phyloP scores from a whole-genome alignment of 1,284 basidiomycete species.

The Ustilago sp. region DNA sequence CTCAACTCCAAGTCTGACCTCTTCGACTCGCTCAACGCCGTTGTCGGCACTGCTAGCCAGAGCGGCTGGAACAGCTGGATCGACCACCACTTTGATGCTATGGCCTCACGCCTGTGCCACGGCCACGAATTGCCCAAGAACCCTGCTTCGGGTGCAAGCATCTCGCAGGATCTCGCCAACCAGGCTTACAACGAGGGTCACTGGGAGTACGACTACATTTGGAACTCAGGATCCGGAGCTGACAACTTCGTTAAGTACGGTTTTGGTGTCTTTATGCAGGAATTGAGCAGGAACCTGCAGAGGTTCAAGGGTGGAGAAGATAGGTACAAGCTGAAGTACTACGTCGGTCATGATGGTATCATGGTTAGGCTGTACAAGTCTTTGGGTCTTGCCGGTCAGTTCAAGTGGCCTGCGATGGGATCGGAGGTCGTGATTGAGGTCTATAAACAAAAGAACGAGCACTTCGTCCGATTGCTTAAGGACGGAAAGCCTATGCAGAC shows the following conservation, averaged over 20 bases:
- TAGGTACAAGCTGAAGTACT: conserved; percentile 45
- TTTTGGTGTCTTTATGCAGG: conserved; percentile 49
- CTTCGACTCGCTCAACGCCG: conserved; percentile 71
- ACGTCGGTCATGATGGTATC: conserved; percentile 58
- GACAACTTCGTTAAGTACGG: conserved; percentile 57
- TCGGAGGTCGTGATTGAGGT: conserved; percentile 53
- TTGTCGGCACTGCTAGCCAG: conserved; percentile 72
- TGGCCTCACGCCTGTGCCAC: conserved; percentile 57
- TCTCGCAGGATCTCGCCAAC: conserved; percentile 44
- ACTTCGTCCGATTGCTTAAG: conserved; percentile 34
- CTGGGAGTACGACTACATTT: conserved; percentile 62
- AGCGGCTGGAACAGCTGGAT: conserved; percentile 73
- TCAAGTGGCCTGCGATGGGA: conserved; percentile 54
- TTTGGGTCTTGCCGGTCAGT: conserved; percentile 33
- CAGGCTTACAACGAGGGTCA: conserved; percentile 54
- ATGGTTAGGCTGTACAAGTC: conserved; percentile 58
- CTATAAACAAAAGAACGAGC: conserved; percentile 24
- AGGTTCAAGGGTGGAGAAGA: conserved; percentile 17
- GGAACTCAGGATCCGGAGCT: conserved; percentile 48
- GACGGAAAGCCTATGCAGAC: conserved; percentile 42
- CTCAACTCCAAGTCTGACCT: conserved; percentile 71
- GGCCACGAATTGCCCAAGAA: conserved; percentile 47
- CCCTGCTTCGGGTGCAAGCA: conserved; percentile 17
- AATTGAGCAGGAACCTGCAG: conserved; percentile 37
- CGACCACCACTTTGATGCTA: conserved; percentile 69